Evolutionary conservation across 768 basidiomycete genomes (phyloP), one percentile per base, ranked within the genome.

Genomic region (Baorangia bicolor): DNA sequence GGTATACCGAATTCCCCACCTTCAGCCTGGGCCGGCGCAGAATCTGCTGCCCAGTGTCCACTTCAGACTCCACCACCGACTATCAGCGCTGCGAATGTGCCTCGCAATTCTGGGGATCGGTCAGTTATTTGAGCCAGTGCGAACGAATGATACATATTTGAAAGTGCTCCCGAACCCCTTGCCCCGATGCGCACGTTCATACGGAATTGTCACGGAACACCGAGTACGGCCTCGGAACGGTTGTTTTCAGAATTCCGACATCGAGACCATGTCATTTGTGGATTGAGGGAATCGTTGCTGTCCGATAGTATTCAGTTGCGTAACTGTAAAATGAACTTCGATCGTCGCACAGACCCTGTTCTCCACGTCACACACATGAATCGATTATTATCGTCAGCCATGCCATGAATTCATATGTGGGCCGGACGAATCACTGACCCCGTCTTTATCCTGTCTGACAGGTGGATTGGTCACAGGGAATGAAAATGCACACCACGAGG

Each of bases 261-360:
- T 30, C 27, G 30, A 59, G 45, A 5, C 25, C 25, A 11, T 41
- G 49, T 30, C 35, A 43, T 51, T 39, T 23, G 30, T 12, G 25
- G 51, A 44, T 44, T 8, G 11, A 38, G 34, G 44, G 13, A 25
- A 27, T 16, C 8, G 38, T 45, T 23, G 34, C 46, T 40, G 28
- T 28, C 31, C 42, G n/a, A n/a, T n/a, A n/a, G n/a, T n/a, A n/a
- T n/a, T n/a, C n/a, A 16, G 39, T 55, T 39, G 52, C 31, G 62
- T 59, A 49, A 42, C 37, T 40, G 25, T 3, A 42, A 39, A 51
- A 37, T 21, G 34, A 34, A 31, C 5, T 25, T 16, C 16, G 51
- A 38, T 28, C 20, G 25, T 49, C 38, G 31, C 28, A 20, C 13
- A 23, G 39, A 20, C 14, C 14, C 49, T 13, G 39, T 40, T 59